A percentile compares a stretch with the other conserved stretches of the same genome.
phyloP scores from a whole-genome alignment of 257 asterid species.

The Scutellaria minor region DNA sequence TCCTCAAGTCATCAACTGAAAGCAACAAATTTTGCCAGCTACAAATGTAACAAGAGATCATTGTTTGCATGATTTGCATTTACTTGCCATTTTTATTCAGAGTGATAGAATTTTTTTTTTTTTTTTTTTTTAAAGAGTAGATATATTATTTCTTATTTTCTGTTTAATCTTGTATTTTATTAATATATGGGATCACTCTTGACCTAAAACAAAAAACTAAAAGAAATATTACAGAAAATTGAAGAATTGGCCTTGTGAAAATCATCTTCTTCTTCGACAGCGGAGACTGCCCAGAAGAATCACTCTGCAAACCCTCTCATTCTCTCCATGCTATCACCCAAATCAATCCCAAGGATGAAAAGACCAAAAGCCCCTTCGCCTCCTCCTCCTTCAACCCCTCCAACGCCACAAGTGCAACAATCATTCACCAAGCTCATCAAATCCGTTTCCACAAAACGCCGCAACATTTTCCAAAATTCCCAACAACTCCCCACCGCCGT shows the following conservation, averaged over 20 bases:
- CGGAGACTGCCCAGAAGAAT: background rate
- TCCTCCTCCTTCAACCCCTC: conserved; percentile 49
- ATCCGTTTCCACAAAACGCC: conserved; percentile 50
- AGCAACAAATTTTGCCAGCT: conserved; percentile 12
- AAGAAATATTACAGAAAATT: too few relatives aligned
- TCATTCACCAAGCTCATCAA: conserved; percentile 40
- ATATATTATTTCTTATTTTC: background rate
- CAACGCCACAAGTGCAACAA: conserved; percentile 43
- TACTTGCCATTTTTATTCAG: conserved; percentile 36
- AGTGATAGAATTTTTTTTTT: background rate
- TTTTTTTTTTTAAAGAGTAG: background rate
- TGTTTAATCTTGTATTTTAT: background rate
- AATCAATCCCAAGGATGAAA: conserved; percentile 41
- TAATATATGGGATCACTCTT: too few relatives aligned
- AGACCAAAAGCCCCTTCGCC: conserved; percentile 42
- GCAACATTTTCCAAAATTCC: conserved; percentile 49
- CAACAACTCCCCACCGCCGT: conserved; percentile 40
- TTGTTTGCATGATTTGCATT: conserved; percentile 37
- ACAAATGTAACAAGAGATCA: conserved; percentile 29
- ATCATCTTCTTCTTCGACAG: background rate
- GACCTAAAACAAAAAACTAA: too few relatives aligned
- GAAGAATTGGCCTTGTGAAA: too few relatives aligned
- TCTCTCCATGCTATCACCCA: conserved; percentile 36
- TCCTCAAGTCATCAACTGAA: conserved; percentile 11
- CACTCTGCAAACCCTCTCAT: conserved; percentile 21